A percentile compares a stretch with the other conserved stretches of the same genome.
Conservation (phyloP, 2,329 filamentous ascomycete species). For the Harringtonia aguacate region DNA sequence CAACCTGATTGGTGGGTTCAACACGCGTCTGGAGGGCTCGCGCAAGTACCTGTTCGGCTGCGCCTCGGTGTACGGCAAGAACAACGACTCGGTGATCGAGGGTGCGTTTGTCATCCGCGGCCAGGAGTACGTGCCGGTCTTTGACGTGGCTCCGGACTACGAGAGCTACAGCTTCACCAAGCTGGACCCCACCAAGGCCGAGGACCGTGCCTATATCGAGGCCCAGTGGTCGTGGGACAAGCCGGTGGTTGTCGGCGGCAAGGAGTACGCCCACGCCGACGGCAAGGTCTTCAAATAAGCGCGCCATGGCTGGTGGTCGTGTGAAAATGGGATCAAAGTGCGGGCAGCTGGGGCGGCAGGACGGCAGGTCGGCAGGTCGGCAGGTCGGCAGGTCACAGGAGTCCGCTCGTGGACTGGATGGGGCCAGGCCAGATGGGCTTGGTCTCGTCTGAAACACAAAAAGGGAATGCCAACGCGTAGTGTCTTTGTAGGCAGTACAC, state of each 20-base stretch:
- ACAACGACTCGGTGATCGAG: conserved; percentile 82
- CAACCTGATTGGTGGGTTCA: conserved; percentile 98
- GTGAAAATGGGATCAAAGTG: too few relatives aligned
- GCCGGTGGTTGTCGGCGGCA: conserved; percentile 67
- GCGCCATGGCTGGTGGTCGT: neutral
- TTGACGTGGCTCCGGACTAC: conserved; percentile 93
- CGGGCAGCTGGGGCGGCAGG: neutral
- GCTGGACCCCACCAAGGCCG: conserved; percentile 78
- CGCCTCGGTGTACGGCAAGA: conserved; percentile 77
- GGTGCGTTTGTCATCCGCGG: conserved; percentile 94
- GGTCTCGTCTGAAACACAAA: too few relatives aligned
- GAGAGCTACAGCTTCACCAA: conserved; percentile 96
- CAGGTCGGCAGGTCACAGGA: neutral
- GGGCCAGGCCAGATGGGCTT: too few relatives aligned
- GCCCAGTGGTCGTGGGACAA: conserved; percentile 90
- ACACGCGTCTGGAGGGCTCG: conserved; percentile 89
- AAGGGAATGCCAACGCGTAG: neutral
- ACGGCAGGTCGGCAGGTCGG: too few relatives aligned
- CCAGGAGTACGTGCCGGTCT: conserved; percentile 73
- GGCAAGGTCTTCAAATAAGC: conserved; percentile 99
- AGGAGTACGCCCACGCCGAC: conserved; percentile 78
- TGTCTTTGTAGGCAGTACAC: neutral
- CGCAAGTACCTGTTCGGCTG: conserved; percentile 97
- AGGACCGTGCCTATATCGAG: conserved; percentile 78
- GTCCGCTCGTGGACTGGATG: neutral